These are phyloP conservation scores for Pharus latifolius DNA, from an alignment of 176 grass and related monocot species.

Conservation along the genomic window DNA sequence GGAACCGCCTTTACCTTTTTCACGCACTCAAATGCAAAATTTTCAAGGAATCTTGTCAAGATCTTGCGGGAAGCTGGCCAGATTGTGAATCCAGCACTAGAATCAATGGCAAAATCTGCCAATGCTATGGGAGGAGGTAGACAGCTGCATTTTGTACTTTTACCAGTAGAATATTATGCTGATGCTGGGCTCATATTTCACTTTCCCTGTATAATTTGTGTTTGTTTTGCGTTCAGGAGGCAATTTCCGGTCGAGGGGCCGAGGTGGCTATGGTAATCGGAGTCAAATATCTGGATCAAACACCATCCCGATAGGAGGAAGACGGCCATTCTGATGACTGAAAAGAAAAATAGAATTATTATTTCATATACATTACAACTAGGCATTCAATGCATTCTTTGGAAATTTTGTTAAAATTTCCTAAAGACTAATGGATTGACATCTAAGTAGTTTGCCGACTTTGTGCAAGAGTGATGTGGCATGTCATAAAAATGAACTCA, in stretches of 20 bases:
- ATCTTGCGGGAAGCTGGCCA: conserved; percentile 74
- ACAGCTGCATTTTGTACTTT: neutral
- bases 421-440: neutral
- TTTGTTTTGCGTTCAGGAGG: conserved; percentile 27
- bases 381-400: conserved; percentile 37
- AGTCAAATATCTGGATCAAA: conserved; percentile 45
- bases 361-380: conserved; percentile 14
- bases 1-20: conserved; percentile 90
- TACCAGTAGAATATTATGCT: neutral
- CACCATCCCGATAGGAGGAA: conserved; percentile 31
- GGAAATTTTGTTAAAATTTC: neutral
- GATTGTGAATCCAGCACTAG: conserved; percentile 67
- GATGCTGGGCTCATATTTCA: neutral
- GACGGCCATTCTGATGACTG: conserved; percentile 27
- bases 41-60: conserved; percentile 79
- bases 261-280: conserved; percentile 48
- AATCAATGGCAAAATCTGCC: conserved; percentile 47
- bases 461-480: neutral
- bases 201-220: neutral
- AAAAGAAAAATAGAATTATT: neutral
- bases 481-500: neutral
- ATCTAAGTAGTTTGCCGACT: neutral
- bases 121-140: conserved; percentile 47
- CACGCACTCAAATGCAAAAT: conserved; percentile 60
- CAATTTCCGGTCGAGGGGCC: conserved; percentile 56